Conservation (phyloP, 495 filamentous ascomycete genomes). For the Sporormia fimetaria region DNA sequence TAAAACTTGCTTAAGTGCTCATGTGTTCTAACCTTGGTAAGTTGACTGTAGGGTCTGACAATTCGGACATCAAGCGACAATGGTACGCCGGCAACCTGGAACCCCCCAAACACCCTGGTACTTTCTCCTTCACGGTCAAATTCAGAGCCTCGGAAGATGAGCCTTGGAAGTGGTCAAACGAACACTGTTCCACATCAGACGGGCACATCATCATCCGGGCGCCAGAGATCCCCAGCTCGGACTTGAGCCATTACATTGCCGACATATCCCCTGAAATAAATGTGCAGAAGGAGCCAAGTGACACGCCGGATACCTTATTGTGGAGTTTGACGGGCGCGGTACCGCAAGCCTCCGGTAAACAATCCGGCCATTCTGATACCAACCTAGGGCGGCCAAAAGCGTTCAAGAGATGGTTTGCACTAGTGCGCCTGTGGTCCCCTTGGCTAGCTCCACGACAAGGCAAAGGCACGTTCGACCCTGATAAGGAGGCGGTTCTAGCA, state of each 20-base stretch:
- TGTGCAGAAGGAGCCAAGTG: conserved; percentile 45
- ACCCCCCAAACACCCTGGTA: conserved; percentile 28
- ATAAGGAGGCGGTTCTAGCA: conserved; percentile 67
- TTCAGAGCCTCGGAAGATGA: conserved; percentile 46
- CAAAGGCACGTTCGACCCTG: conserved; percentile 47
- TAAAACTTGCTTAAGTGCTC: not conserved
- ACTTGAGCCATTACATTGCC: conserved; percentile 49
- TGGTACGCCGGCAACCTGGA: conserved; percentile 34
- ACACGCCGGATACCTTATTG: conserved; percentile 57
- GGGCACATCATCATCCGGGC: conserved; percentile 49
- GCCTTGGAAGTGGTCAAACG: conserved; percentile 66
- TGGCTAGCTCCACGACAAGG: conserved; percentile 90
- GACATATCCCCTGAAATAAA: conserved; percentile 47
- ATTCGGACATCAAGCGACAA: conserved; percentile 22
- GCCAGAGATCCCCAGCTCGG: conserved; percentile 27
- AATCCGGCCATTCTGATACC: conserved; percentile 44
- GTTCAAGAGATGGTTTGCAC: conserved; percentile 55
- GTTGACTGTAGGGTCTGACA: conserved; percentile 4
- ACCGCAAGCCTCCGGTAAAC: conserved; percentile 40
- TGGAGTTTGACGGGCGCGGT: conserved; percentile 56
- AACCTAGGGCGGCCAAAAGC: conserved; percentile 54
- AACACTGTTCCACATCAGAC: conserved; percentile 47
- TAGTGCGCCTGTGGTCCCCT: conserved; percentile 66
- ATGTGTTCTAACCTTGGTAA: no score
- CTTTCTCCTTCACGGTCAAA: conserved; percentile 62